phyloP scores from a whole-genome alignment of 179 eudicot genomes.

The Kewa caespitosa region DNA sequence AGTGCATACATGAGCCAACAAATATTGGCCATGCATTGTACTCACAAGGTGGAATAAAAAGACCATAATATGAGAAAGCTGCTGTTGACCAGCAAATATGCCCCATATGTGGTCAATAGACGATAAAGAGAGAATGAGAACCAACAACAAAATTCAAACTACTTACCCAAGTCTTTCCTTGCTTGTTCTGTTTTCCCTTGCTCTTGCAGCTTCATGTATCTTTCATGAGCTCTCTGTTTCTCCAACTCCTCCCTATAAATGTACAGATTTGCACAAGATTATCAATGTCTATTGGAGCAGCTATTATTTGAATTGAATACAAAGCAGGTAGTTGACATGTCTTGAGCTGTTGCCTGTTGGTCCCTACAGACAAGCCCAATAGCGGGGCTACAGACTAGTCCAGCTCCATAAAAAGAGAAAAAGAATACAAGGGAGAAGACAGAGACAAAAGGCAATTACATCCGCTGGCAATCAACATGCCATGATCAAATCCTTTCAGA shows the following conservation, averaged over 20 bases:
- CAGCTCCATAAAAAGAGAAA: not conserved
- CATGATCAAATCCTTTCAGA: not conserved
- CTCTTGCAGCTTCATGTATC: slow-evolving; percentile 84
- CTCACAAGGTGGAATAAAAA: no score
- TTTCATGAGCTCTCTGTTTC: slow-evolving; percentile 77
- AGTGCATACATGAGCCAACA: no score
- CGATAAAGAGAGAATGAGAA: not conserved
- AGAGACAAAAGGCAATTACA: not conserved
- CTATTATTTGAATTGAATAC: not conserved
- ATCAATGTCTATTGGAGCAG: not conserved
- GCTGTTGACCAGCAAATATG: not conserved
- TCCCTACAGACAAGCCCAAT: not conserved
- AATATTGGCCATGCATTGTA: no score
- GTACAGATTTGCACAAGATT: not conserved
- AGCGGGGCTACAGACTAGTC: no score
- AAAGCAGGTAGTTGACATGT: not conserved
- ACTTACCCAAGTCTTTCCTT: slow-evolving; percentile 73
- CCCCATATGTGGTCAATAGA: not conserved
- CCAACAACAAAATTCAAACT: not conserved
- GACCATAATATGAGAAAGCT: not conserved
- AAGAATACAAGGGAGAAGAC: not conserved
- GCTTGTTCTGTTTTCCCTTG: slow-evolving; percentile 92
- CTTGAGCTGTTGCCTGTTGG: not conserved
- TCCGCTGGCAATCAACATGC: not conserved
- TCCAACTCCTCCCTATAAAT: slow-evolving; percentile 73